Evolutionary conservation across 2,329 filamentous ascomycete species (phyloP).

Genomic region (Xylariaceae sp.): DNA sequence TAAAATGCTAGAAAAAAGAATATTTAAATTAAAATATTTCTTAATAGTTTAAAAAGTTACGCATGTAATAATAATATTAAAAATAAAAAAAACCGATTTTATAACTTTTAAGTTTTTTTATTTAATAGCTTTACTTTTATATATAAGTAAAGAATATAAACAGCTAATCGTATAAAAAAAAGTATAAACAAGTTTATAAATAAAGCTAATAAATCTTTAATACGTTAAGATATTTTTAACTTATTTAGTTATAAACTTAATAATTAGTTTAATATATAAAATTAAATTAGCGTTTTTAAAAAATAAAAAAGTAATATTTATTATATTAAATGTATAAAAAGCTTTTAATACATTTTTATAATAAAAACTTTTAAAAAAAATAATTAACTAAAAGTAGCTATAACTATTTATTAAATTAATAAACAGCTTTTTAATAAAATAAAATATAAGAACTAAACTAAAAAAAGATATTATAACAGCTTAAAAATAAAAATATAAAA

Average conservation of each 20-base stretch:
- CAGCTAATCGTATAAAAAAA: background rate
- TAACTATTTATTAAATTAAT: background rate
- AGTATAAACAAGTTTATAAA: background rate
- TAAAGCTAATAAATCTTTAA: background rate
- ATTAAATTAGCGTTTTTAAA: background rate
- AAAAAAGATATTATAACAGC: background rate
- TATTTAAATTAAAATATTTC: background rate
- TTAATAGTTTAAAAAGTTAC: background rate
- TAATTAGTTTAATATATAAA: background rate
- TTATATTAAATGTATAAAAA: background rate
- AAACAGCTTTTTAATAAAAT: background rate
- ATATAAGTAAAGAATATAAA: background rate
- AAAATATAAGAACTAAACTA: background rate
- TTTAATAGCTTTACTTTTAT: background rate
- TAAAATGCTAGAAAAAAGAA: background rate
- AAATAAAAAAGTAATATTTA: background rate
- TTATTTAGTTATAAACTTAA: background rate
- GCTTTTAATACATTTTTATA: background rate
- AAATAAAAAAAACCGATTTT: background rate
- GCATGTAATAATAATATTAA: background rate
- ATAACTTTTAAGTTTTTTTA: background rate
- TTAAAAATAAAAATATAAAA: background rate
- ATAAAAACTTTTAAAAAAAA: background rate
- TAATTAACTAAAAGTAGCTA: background rate
- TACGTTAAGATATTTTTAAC: background rate